These are phyloP conservation scores for Cyberlindnera veronae DNA, from an alignment of 805 yeast genomes.

Conservation along the genomic window DNA sequence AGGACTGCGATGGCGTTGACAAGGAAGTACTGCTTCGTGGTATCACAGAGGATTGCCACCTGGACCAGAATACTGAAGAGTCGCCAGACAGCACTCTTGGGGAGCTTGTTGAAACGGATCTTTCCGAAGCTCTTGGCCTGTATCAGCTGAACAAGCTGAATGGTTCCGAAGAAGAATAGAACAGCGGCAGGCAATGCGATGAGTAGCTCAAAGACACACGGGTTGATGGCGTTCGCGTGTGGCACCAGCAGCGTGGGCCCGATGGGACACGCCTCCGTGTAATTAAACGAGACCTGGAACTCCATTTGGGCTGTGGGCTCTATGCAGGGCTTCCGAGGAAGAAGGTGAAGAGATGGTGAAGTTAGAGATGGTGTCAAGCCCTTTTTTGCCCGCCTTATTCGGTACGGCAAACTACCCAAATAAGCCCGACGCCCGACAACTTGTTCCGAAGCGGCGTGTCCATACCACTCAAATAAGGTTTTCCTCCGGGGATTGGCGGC, in stretches of 20 bases:
- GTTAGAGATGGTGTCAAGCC: too few species aligned
- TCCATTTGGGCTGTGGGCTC: too few species aligned
- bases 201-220: slow-evolving; percentile 22
- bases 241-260: slow-evolving; percentile 4
- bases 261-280: slow-evolving; percentile 3
- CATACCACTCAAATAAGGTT: too few species aligned
- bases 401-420: too few species aligned
- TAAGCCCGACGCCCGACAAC: too few species aligned
- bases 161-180: slow-evolving; percentile 15
- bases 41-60: slow-evolving; percentile 3
- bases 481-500: too few species aligned
- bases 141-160: slow-evolving; percentile 8
- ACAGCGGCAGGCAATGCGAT: slow-evolving; percentile 11
- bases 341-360: too few species aligned
- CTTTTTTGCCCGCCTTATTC: too few species aligned
- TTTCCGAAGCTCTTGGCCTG: slow-evolving; percentile 4
- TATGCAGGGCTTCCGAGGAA: too few species aligned
- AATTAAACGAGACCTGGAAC: neutral
- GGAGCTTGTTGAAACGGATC: slow-evolving; percentile 16
- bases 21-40: slow-evolving; percentile 1
- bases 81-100: slow-evolving; percentile 16
- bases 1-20: slow-evolving; percentile 19
- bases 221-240: slow-evolving; percentile 25
- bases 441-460: too few species aligned
- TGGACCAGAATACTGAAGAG: slow-evolving; percentile 12